Conservation (phyloP, 495 filamentous ascomycete genomes). For the Aspergillus olivimuriae region DNA sequence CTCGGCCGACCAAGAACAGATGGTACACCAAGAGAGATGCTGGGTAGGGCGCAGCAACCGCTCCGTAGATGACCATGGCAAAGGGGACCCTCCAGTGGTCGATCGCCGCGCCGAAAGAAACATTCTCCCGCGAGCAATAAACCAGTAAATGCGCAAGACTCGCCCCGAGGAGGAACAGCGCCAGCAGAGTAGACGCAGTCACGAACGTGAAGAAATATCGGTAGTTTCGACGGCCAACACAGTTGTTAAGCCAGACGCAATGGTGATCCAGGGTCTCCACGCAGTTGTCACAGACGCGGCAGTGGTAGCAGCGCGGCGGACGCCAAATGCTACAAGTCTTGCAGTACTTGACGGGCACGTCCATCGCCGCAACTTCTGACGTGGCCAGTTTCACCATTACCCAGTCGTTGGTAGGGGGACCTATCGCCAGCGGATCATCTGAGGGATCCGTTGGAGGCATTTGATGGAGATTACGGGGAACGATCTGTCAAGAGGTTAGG, state of each 20-base stretch:
- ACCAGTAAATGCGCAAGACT: constrained; percentile 73
- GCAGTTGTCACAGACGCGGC: constrained; percentile 93
- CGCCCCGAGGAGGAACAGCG: constrained; percentile 66
- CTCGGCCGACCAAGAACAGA: constrained; percentile 78
- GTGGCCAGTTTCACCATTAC: constrained; percentile 75
- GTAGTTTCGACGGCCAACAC: constrained; percentile 94
- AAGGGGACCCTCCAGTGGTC: constrained; percentile 70
- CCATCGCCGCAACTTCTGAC: constrained; percentile 74
- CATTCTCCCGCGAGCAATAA: constrained; percentile 51
- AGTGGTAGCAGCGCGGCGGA: constrained; percentile 91
- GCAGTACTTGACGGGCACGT: constrained; percentile 96
- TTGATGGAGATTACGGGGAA: constrained; percentile 76
- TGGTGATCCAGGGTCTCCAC: constrained; percentile 97
- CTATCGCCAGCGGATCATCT: constrained; percentile 71
- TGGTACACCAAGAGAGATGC: constrained; percentile 81
- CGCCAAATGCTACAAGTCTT: constrained; percentile 96
- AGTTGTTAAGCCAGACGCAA: constrained; percentile 99
- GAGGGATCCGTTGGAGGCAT: constrained; percentile 49
- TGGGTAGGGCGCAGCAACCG: constrained; percentile 72
- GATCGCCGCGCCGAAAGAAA: constrained; percentile 63
- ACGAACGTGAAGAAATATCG: constrained; percentile 96
- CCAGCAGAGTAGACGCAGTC: constrained; percentile 64
- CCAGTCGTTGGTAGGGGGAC: constrained; percentile 86
- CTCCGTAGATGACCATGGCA: constrained; percentile 79
- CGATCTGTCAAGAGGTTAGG: constrained; percentile 45